Base-by-base conservation (phyloP, 75 land plant species). In the Sequoia sempervirens region DNA sequence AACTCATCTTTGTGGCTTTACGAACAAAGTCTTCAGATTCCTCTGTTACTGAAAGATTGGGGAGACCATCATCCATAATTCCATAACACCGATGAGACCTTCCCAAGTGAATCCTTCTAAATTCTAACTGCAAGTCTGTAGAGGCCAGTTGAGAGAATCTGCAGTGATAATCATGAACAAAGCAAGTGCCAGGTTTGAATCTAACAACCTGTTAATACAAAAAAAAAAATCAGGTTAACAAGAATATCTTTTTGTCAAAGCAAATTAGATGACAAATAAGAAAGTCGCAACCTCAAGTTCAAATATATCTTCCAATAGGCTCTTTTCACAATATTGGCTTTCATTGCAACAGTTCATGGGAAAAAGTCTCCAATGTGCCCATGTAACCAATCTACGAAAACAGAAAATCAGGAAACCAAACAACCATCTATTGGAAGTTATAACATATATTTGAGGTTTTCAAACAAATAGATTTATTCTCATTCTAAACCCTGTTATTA, bases 1-100 rank as follows among this genome's bases (percentile, higher is more conserved):
- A 94, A 84, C 80, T 89, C 92, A 94, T 87, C 72, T 91, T 91
- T 9, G 87, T 70, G 20, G 90, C 90, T 83, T 86, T 86, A 6
- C 85, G 86, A 73, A 93, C 85, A 74, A 90, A 86, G 80, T 83
- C 86, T 74, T 91, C 93, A 69, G 76, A 83, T 46, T 93, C 95
- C 66, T 87, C 87, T 76, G 73, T 89, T 50, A 88, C 43, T 52
- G 87, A 40, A 32, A 80, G 2, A 15, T 84, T 84, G 0, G 88
- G 47, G 14, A 90, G 84, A 58, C 75, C 82, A 66, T 84, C 83
- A 79, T 68, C 81, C 26, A 10, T 56, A 66, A 82, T 37, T 17
- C 87, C 81, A 43, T 81, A 69, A 58, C 85, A 85, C n/a, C 13
- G 80, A 26, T 82, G 85, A 43, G 78, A 74, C 82, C 34, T 81